phyloP scores from a whole-genome alignment of 2,329 filamentous ascomycete species.

The Monilinia fructigena region DNA sequence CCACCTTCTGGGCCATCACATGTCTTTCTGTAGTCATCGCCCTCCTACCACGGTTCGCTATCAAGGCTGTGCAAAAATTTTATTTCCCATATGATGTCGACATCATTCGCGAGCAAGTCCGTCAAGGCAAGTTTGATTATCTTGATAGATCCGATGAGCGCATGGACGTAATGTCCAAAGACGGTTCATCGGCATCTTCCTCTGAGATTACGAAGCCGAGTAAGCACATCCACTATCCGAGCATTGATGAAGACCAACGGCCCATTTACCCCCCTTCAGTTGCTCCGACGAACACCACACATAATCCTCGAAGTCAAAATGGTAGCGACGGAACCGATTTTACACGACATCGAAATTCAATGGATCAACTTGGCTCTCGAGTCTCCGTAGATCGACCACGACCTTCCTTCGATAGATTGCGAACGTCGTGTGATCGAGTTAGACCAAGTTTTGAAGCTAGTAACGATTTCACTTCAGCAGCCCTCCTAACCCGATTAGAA shows the following conservation, averaged over 20 bases:
- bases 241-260: constrained; percentile 80
- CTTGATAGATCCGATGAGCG: constrained; percentile 45
- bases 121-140: constrained; percentile 76
- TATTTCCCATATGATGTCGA: constrained; percentile 92
- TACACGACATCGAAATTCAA: constrained; percentile 63
- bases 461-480: constrained; percentile 88
- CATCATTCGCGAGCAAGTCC: constrained; percentile 90
- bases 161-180: constrained; percentile 44
- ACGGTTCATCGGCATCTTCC: constrained; percentile 51
- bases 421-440: constrained; percentile 82
- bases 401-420: constrained; percentile 84
- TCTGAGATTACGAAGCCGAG: constrained; percentile 53
- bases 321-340: constrained; percentile 94
- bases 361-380: constrained; percentile 46
- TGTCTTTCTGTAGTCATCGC: constrained; percentile 78
- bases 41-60: constrained; percentile 80
- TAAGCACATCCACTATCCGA: constrained; percentile 59
- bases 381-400: constrained; percentile 57
- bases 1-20: constrained; percentile 84
- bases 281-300: constrained; percentile 71
- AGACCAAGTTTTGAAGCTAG: constrained; percentile 82
- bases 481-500: constrained; percentile 80
- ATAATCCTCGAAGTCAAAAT: constrained; percentile 79
- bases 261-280: constrained; percentile 93
- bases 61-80: constrained; percentile 89